Evolutionary conservation across 768 basidiomycete genomes (phyloP), one percentile per base, ranked within the genome.

Genomic region (Lanmaoa pseudosensibilis): DNA sequence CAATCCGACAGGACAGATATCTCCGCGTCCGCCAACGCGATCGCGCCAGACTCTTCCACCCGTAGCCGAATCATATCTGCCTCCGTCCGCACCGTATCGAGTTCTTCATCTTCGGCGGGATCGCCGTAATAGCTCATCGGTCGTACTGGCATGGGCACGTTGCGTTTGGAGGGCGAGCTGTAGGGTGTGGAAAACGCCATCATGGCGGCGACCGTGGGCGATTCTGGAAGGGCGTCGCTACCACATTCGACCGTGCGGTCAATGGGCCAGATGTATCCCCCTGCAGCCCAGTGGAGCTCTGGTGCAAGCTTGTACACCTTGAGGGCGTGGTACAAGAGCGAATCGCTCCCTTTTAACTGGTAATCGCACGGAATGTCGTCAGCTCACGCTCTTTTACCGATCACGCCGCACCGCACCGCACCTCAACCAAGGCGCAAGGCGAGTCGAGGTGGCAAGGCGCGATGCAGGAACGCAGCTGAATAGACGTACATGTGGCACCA

Each of bases 341-440:
- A 83, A 64, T 92, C 90, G 21, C 85, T 84, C 36, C 87, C 89
- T 73, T 88, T 90, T 46, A 92, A 72, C 90, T 92, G 64, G n/a
- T 30, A 39, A 43, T 30, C 41, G 10, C 19, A 41, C 13, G 23
- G 30, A 2, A 50, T 57, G 4, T 32, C 43, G 56, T 68, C 57
- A 66, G 66, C 45, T 16, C 36, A 12, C 36, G 46, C 43, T 49
- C 46, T 54, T 54, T 50, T 46, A 12, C 59, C 55, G 55, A 57
- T 50, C 53, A 55, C 48, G 23, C 27, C 62, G 33, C 51, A 44
- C 36, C 25, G 21, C 50, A 27, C 51, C 25, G 12, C 39, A 50
- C 25, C 49, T 34, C 44, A 47, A 25, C 50, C 44, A 54, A 58
- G 46, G 50, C 34, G 46, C 57, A 56, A 41, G 23, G 43, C 37